Evolutionary conservation across 768 basidiomycete species (phyloP).

Genomic region (Suillus fuscotomentosus): DNA sequence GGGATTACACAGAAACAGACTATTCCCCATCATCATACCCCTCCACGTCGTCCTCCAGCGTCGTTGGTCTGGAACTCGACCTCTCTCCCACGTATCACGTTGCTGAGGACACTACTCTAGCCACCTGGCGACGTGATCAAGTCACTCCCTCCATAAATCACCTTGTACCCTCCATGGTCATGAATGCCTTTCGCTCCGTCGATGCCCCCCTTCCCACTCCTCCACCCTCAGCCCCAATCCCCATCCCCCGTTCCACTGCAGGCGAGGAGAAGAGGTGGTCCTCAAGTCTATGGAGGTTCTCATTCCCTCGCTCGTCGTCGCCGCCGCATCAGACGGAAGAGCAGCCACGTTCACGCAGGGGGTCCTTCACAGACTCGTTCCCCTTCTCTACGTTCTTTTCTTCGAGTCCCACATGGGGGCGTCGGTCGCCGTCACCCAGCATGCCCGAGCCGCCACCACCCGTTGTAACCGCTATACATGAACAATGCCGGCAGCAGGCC

Average conservation of each 20-base stretch:
- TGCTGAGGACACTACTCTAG: slow-evolving; percentile 30
- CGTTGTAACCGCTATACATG: slow-evolving; percentile 28
- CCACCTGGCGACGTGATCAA: slow-evolving; percentile 32
- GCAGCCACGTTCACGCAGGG: slow-evolving; percentile 26
- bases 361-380: slow-evolving; percentile 42
- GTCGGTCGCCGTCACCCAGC: slow-evolving; percentile 41
- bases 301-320: slow-evolving; percentile 29
- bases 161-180: slow-evolving; percentile 23
- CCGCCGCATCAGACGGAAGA: slow-evolving; percentile 29
- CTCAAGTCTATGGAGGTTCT: slow-evolving; percentile 33
- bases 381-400: slow-evolving; percentile 40
- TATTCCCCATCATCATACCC: slow-evolving; percentile 48
- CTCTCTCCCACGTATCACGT: slow-evolving; percentile 27
- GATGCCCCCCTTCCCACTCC: slow-evolving; percentile 15
- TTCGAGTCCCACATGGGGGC: slow-evolving; percentile 30
- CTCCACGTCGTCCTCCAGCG: slow-evolving; percentile 36
- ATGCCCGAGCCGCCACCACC: slow-evolving; percentile 29
- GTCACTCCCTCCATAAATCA: slow-evolving; percentile 24
- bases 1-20: slow-evolving; percentile 48
- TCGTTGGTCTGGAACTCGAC: slow-evolving; percentile 31
- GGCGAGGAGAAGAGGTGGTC: slow-evolving; percentile 35
- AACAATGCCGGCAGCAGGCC: slow-evolving; percentile 30
- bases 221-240: slow-evolving; percentile 27
- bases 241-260: slow-evolving; percentile 28
- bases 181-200: slow-evolving; percentile 17